These are phyloP conservation scores for Chlorella sp. DNA, from an alignment of 139 green algal species.

Conservation along the genomic window DNA sequence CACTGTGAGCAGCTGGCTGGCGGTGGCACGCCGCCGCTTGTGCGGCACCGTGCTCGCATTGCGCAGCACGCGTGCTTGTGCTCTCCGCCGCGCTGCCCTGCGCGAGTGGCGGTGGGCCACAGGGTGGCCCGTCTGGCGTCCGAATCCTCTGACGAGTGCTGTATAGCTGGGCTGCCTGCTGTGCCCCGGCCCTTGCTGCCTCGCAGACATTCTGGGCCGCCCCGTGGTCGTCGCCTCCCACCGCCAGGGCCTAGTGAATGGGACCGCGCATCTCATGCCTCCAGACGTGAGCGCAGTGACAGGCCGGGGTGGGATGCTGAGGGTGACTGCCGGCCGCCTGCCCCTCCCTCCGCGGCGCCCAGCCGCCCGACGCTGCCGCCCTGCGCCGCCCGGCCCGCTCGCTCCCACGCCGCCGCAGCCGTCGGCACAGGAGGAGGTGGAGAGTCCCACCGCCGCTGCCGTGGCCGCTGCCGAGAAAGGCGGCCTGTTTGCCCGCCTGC, in stretches of 20 bases:
- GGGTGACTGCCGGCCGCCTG: background rate
- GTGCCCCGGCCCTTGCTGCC: too few species aligned
- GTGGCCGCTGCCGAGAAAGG: constrained; percentile 6
- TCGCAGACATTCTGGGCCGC: constrained; percentile 28
- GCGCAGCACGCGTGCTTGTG: too few species aligned
- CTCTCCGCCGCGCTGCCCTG: too few species aligned
- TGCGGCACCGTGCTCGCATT: too few species aligned
- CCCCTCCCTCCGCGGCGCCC: background rate
- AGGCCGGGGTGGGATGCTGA: background rate
- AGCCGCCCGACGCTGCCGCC: too few species aligned
- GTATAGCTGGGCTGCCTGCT: too few species aligned
- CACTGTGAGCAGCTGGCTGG: background rate
- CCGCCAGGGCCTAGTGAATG: constrained; percentile 44
- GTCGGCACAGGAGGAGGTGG: constrained; percentile 1
- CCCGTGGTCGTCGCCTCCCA: constrained; percentile 38
- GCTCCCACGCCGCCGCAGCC: background rate
- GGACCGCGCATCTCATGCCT: constrained; percentile 15
- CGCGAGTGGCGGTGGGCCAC: too few species aligned
- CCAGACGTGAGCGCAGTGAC: background rate
- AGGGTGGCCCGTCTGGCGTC: too few species aligned
- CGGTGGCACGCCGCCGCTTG: too few species aligned
- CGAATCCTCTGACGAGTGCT: too few species aligned
- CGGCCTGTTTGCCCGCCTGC: constrained; percentile 25
- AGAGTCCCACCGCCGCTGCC: background rate
- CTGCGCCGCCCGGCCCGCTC: background rate